phyloP scores from a whole-genome alignment of 768 basidiomycete species.

The Russula sp. region DNA sequence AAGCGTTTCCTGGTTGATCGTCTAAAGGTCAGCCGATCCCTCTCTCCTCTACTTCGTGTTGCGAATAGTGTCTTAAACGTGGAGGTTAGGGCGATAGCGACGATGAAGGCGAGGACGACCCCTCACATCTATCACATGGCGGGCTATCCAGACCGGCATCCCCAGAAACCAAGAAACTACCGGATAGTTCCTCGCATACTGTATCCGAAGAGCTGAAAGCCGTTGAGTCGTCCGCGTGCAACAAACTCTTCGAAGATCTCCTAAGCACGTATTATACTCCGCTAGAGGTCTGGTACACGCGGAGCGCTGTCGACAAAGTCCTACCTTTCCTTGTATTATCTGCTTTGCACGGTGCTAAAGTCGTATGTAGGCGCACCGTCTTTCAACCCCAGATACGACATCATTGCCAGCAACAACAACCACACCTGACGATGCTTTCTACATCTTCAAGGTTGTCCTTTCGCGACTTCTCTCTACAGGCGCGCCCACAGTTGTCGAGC shows the following conservation, averaged over 20 bases:
- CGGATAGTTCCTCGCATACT: neutral
- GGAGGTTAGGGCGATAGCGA: slow-evolving; percentile 4
- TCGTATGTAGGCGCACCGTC: slow-evolving; percentile 65
- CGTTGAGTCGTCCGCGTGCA: slow-evolving; percentile 47
- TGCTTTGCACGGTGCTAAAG: neutral
- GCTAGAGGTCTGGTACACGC: slow-evolving; percentile 87
- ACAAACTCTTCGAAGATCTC: slow-evolving; percentile 55
- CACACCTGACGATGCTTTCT: slow-evolving; percentile 91
- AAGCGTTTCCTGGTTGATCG: slow-evolving; percentile 77
- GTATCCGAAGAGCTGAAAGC: slow-evolving; percentile 21
- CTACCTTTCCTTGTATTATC: slow-evolving; percentile 3
- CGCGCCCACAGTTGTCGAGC: slow-evolving; percentile 48
- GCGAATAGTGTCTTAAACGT: neutral
- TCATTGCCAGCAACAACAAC: slow-evolving; percentile 61
- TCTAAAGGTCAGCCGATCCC: slow-evolving; percentile 42
- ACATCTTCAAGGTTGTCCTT: slow-evolving; percentile 83
- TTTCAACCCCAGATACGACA: slow-evolving; percentile 67
- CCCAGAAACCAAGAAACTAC: neutral
- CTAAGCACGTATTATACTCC: slow-evolving; percentile 75
- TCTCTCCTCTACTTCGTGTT: neutral
- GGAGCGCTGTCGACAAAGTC: slow-evolving; percentile 84
- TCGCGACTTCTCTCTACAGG: slow-evolving; percentile 74
- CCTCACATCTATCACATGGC: neutral
- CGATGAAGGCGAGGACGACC: neutral
- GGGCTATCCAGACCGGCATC: neutral